These are phyloP conservation scores for Globisporangium echinulatum DNA, from an alignment of 352 stramenopile genomes.

Conservation along the genomic window DNA sequence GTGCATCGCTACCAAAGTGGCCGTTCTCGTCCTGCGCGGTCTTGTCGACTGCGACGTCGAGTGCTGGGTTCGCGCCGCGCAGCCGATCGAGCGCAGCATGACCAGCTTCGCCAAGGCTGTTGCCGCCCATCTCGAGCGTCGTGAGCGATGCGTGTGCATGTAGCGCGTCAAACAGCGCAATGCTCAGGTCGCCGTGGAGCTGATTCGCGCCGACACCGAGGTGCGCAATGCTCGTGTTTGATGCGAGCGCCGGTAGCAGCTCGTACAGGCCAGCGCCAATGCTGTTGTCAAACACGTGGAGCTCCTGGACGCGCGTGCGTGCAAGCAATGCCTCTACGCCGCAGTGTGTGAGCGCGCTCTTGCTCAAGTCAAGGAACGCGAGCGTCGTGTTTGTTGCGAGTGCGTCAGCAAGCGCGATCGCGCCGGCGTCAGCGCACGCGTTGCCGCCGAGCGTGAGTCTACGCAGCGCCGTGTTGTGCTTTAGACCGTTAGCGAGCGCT, in stretches of 20 bases:
- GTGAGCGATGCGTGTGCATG: constrained; percentile 60
- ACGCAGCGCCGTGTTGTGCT: constrained; percentile 37
- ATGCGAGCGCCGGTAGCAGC: constrained; percentile 39
- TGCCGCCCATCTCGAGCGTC: constrained; percentile 82
- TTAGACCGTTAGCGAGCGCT: constrained; percentile 37
- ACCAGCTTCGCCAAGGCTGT: constrained; percentile 63
- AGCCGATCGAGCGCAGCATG: constrained; percentile 58
- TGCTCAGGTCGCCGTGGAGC: constrained; percentile 52
- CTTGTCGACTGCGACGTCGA: constrained; percentile 81
- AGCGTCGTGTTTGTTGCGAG: constrained; percentile 38
- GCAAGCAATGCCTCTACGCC: constrained; percentile 43
- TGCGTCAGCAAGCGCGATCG: constrained; percentile 23
- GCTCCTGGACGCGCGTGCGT: constrained; percentile 33
- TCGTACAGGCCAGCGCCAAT: constrained; percentile 41
- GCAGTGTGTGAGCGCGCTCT: constrained; percentile 48
- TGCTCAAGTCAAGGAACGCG: constrained; percentile 56
- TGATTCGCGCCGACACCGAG: constrained; percentile 68
- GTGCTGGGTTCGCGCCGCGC: constrained; percentile 36
- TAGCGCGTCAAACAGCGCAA: constrained; percentile 54
- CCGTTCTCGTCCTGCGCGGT: constrained; percentile 66
- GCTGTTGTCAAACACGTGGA: constrained; percentile 80
- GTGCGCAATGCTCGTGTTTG: constrained; percentile 50
- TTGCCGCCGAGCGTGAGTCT: constrained; percentile 54
- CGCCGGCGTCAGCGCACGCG: constrained; percentile 47
- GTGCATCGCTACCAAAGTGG: constrained; percentile 30